Conservation (phyloP, 1,284 basidiomycete genomes). For the Coniferiporia weirii region DNA sequence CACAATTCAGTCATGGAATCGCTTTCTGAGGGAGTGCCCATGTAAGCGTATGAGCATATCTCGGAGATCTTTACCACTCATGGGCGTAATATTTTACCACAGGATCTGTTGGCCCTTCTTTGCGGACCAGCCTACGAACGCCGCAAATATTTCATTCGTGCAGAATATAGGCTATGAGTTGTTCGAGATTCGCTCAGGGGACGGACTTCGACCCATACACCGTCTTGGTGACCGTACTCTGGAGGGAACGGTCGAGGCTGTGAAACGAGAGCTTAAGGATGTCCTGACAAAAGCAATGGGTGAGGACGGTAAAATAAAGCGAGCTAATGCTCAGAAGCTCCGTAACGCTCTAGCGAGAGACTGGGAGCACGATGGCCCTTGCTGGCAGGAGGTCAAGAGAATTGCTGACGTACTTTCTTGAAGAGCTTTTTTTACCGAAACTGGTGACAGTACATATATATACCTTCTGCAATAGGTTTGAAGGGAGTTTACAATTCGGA, state of each 20-base stretch:
- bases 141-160: constrained; percentile 21
- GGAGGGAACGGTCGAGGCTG: constrained; percentile 4
- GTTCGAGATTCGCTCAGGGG: constrained; percentile 24
- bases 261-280: background rate
- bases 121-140: constrained; percentile 25
- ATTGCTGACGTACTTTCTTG: background rate
- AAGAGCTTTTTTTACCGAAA: background rate
- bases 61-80: background rate
- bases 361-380: constrained; percentile 8
- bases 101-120: constrained; percentile 28
- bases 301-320: constrained; percentile 4
- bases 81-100: background rate
- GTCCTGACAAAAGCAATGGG: constrained; percentile 2
- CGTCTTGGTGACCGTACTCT: constrained; percentile 4
- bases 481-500: no score
- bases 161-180: constrained; percentile 27
- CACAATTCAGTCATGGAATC: constrained; percentile 20
- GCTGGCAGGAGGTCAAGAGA: constrained; percentile 9
- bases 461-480: no score
- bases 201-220: constrained; percentile 21
- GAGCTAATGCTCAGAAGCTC: constrained; percentile 11
- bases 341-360: background rate
- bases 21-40: constrained; percentile 16
- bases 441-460: no score
- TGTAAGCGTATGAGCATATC: constrained; percentile 7